Conservation (phyloP, 768 basidiomycete genomes). For the Heimioporus sp. region DNA sequence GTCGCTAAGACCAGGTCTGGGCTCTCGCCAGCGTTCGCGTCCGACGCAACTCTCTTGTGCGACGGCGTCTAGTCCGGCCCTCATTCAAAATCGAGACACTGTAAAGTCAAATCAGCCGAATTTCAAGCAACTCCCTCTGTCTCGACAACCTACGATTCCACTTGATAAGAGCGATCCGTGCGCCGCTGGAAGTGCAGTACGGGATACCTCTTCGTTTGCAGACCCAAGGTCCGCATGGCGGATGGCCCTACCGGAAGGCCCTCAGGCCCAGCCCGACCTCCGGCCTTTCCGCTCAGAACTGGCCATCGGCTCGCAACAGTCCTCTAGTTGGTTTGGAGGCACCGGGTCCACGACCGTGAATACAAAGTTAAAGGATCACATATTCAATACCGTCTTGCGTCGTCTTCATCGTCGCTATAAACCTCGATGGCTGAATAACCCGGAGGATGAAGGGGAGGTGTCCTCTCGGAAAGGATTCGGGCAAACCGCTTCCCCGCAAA, state of each 20-base stretch:
- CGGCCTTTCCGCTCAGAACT: constrained; percentile 43
- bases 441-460: constrained; percentile 57
- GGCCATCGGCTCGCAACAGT: constrained; percentile 23
- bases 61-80: constrained; percentile 70
- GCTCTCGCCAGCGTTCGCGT: constrained; percentile 37
- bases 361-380: constrained; percentile 91
- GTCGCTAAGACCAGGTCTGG: constrained; percentile 26
- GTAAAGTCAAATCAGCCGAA: constrained; percentile 6
- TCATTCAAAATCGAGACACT: constrained; percentile 38
- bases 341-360: constrained; percentile 94
- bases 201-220: constrained; percentile 27
- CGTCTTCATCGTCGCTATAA: constrained; percentile 57
- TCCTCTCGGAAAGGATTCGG: constrained; percentile 41
- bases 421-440: constrained; percentile 32
- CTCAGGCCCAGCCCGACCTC: constrained; percentile 30
- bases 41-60: constrained; percentile 47
- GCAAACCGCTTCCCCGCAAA: background rate
- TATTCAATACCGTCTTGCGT: constrained; percentile 85
- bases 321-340: constrained; percentile 72
- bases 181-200: constrained; percentile 38
- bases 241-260: constrained; percentile 26
- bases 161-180: constrained; percentile 43
- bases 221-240: constrained; percentile 18
- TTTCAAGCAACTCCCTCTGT: constrained; percentile 40
- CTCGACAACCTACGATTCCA: constrained; percentile 37